Base-by-base conservation (phyloP, 2,329 filamentous ascomycete genomes). In the Tolypocladium ovalisporum region DNA sequence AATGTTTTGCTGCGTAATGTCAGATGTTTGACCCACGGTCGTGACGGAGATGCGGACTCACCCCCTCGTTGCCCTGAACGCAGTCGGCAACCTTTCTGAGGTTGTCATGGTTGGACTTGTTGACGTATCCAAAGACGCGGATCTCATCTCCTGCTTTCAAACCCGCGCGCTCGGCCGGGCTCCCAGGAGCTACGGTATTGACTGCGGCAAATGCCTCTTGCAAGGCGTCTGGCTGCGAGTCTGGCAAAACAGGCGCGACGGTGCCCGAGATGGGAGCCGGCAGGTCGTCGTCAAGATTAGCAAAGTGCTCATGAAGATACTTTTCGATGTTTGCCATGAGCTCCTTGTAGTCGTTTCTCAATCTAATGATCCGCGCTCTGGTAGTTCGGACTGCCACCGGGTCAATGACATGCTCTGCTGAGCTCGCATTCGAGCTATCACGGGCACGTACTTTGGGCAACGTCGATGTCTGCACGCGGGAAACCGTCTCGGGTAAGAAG, bases 311-410 rank as follows among this genome's bases (percentile, higher is more conserved):
- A 68, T 97, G 90, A n/a, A 99, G 80, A 52, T 86, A 85, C 66
- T 86, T 86, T 71, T 97, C 94, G 64, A 97, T 87, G 58, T 81
- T 78, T 58, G 75, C 75, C 91, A 97, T 97, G 49, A 97, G 75
- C 42, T 86, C 84, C 70, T 95, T 97, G 76, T 96, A 93, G 72
- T 99, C 94, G 68, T 97, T 97, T 62, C 89, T 86, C 42, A 97
- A 79, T 63, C 86, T 80, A 63, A 97, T 94, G 64, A 99, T 96
- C 60, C 89, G 86, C 34, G 92, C 83, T 71, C 94, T 82, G 40
- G 92, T 96, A n/a, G 90, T 96, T 60, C 94, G 89, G 68, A 99
- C 90, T 95, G 56, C 51, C 27, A 22, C 4, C 44, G 52, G 67
- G 57, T 57, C 54, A 56, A 29, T 51, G 52, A n/a, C 24, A 12